phyloP scores from a whole-genome alignment of 2,329 filamentous ascomycete species.

The Leptodontidium sp. region DNA sequence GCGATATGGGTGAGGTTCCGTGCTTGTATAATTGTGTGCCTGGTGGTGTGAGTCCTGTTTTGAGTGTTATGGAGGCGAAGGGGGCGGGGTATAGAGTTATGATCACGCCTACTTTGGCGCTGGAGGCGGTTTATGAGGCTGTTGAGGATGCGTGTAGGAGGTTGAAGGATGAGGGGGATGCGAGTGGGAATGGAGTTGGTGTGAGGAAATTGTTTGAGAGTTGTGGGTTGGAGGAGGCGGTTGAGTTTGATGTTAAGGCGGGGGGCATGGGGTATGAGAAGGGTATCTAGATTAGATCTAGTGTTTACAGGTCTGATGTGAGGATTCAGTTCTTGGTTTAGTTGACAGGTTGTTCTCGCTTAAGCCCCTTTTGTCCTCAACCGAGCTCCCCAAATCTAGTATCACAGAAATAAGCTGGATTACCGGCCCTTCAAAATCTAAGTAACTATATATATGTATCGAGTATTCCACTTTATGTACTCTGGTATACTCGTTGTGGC shows the following conservation, averaged over 20 bases:
- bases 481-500: no score
- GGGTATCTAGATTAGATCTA: conserved; percentile 8
- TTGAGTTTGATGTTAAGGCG: conserved; percentile 24
- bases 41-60: conserved; percentile 60
- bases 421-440: no score
- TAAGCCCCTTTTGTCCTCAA: background rate
- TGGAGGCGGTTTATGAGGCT: conserved; percentile 57
- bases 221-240: conserved; percentile 23
- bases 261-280: conserved; percentile 22
- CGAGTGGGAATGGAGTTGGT: conserved; percentile 10
- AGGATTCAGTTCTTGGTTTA: background rate
- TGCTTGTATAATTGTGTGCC: conserved; percentile 32
- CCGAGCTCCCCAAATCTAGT: background rate
- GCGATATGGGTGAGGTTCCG: conserved; percentile 49
- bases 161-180: conserved; percentile 50
- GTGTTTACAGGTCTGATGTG: background rate
- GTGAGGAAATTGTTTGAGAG: conserved; percentile 22
- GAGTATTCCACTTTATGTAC: no score
- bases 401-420: background rate
- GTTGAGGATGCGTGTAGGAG: conserved; percentile 50
- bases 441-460: no score
- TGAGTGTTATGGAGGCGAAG: conserved; percentile 59
- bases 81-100: conserved; percentile 65
- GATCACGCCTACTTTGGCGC: conserved; percentile 61
- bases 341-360: background rate